phyloP scores from a whole-genome alignment of 495 filamentous ascomycete genomes.

The Xylaria palmicola region DNA sequence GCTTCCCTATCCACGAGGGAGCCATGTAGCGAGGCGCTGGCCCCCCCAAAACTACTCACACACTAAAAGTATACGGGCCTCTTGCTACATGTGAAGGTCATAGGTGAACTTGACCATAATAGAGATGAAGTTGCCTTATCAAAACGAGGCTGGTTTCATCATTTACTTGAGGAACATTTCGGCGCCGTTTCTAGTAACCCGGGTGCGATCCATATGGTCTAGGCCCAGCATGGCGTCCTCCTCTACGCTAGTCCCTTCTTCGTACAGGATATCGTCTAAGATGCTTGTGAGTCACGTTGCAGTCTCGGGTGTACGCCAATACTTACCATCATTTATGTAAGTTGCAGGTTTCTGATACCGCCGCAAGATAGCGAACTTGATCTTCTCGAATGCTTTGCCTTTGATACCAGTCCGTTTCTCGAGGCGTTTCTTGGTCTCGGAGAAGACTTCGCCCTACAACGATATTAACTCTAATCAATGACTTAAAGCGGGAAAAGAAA shows the following conservation, averaged over 20 bases:
- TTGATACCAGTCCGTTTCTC: conserved; percentile 90
- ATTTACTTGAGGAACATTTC: conserved; percentile 57
- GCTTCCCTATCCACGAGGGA: neutral
- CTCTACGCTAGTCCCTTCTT: conserved; percentile 56
- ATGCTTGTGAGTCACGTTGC: conserved; percentile 20
- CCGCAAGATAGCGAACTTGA: conserved; percentile 86
- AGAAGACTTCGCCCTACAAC: conserved; percentile 79
- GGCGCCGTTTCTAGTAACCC: conserved; percentile 52
- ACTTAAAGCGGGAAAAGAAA: neutral
- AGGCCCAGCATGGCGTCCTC: conserved; percentile 80
- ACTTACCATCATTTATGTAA: conserved; percentile 86
- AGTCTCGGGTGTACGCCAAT: neutral
- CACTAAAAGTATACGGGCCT: conserved; percentile 9
- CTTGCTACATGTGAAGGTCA: neutral
- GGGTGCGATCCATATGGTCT: conserved; percentile 78
- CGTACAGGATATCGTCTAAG: conserved; percentile 79
- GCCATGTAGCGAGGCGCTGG: neutral
- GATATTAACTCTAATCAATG: conserved; percentile 15
- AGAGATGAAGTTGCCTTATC: neutral
- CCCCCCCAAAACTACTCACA: neutral
- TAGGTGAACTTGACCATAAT: neutral
- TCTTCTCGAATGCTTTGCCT: conserved; percentile 97
- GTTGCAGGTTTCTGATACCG: conserved; percentile 68
- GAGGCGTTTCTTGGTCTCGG: conserved; percentile 85
- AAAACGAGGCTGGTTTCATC: neutral